Base-by-base conservation (phyloP, 2,329 filamentous ascomycete species). In the Colletotrichum tabaci region DNA sequence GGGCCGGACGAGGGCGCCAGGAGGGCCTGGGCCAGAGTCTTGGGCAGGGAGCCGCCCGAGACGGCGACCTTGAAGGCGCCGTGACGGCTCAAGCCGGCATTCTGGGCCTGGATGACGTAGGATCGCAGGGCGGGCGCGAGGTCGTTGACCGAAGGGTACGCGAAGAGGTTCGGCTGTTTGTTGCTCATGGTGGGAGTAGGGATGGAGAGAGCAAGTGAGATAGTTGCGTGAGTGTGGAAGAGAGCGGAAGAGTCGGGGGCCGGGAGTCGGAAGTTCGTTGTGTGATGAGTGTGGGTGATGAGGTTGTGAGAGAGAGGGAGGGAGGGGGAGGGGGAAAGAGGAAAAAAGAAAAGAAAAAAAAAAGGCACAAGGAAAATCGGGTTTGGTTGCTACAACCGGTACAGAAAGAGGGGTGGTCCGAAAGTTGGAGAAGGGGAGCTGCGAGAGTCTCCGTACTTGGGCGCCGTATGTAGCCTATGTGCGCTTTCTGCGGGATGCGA, bases 21-120 rank as follows among this genome's bases (percentile, higher is more conserved):
- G 13, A 98, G 90, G 12, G 95, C 95, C 81, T 94, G 90, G 56
- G 95, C 94, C 52, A 99, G 92, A 16, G 92, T 94, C 79, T 94
- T 92, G 68, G 96, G 96, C 56, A 99, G 90, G 18, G 95, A 98
- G 77, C 96, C 96, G 76, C 96, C 96, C 0, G 96, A 98, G 64
- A 98, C 93, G 75, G 92, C 96, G 72, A 99, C 87, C 83, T 97
- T 96, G 89, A 99, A 98, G 80, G 88, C 88, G 74, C 89, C 88
- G 83, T 98, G 96, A 74, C 95, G 93, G 75, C 87, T 85, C 74
- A 98, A 84, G 71, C 95, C 94, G 72, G 91, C 89, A 78, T 92
- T 92, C 84, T 99, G 96, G 78, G 89, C 91, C 77, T 93, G 89
- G 77, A 98, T 88, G 77, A 98, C 87, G 83, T 97, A 98, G 77